A percentile compares a stretch with the other conserved stretches of the same genome.
Conservation (phyloP, 139 green algal genomes). For the Micractinium sp. region DNA sequence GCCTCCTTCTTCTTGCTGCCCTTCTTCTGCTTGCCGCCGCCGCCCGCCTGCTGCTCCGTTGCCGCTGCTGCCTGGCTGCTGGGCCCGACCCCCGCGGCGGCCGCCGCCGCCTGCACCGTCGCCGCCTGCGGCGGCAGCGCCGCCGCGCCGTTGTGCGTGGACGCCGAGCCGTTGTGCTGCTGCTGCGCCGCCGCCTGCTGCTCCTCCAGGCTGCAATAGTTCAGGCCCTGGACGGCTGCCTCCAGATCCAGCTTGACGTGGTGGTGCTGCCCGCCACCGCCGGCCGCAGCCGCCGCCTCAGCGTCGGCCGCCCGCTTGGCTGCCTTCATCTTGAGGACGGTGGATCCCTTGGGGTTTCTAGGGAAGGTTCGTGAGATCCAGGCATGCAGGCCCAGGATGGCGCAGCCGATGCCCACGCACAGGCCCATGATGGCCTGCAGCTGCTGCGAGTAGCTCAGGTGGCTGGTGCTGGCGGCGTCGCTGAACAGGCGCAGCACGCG, state of each 20-base stretch:
- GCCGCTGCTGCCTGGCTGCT: neutral
- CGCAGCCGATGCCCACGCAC: conserved; percentile 37
- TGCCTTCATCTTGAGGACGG: conserved; percentile 10
- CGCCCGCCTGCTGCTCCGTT: conserved; percentile 35
- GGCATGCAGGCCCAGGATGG: conserved; percentile 54
- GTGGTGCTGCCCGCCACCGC: conserved; percentile 3
- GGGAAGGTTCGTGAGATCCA: conserved; percentile 56
- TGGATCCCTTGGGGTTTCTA: conserved; percentile 44
- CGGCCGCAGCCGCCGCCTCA: neutral
- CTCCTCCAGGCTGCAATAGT: conserved; percentile 47
- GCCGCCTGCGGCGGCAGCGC: conserved; percentile 15
- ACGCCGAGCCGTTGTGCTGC: neutral
- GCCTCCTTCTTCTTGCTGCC: conserved; percentile 23
- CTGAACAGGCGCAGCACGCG: conserved; percentile 50
- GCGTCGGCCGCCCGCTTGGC: neutral
- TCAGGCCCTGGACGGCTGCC: conserved; percentile 35
- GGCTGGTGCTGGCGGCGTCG: neutral
- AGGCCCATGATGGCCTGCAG: conserved; percentile 52
- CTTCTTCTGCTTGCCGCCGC: conserved; percentile 16
- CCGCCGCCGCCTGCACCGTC: neutral
- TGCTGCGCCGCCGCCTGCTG: conserved; percentile 9
- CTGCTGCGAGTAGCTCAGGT: conserved; percentile 41
- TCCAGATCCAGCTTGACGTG: conserved; percentile 29
- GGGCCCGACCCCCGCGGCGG: neutral
- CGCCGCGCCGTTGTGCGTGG: neutral